Evolutionary conservation across 148 eudicot genomes (phyloP).

Genomic region (Amaranthus palmeri): DNA sequence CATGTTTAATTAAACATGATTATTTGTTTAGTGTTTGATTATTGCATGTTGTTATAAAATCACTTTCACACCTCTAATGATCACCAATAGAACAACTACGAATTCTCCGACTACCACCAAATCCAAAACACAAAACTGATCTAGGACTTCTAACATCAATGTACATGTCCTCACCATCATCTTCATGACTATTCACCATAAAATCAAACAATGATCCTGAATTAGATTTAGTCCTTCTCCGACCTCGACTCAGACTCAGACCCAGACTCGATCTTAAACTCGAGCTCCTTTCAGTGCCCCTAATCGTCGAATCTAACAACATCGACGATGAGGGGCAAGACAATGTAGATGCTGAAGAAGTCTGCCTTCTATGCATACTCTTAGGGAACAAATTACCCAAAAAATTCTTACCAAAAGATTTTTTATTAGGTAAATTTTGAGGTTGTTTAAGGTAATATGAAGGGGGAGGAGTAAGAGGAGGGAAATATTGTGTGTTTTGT

Average conservation of each 20-base stretch:
- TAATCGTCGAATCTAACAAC: slow-evolving; percentile 6
- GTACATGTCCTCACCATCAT: slow-evolving; percentile 4
- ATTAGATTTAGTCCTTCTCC: neutral
- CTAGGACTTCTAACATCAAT: slow-evolving; percentile 6
- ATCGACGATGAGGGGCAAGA: slow-evolving; percentile 15
- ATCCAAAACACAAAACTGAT: slow-evolving; percentile 19
- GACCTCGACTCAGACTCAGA: neutral
- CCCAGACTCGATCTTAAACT: slow-evolving; percentile 6
- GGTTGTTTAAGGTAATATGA: slow-evolving; percentile 16
- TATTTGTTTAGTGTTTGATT: neutral
- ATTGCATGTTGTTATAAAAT: neutral
- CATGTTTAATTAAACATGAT: slow-evolving; percentile 3
- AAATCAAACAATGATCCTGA: slow-evolving; percentile 13
- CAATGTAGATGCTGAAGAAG: slow-evolving; percentile 8
- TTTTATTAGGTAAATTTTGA: neutral
- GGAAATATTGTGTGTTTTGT: neutral
- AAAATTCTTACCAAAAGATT: slow-evolving; percentile 4
- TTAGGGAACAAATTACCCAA: slow-evolving; percentile 13
- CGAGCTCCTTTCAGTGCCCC: slow-evolving; percentile 3
- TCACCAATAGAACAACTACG: neutral
- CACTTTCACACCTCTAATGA: neutral
- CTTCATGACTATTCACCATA: slow-evolving; percentile 2
- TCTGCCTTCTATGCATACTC: slow-evolving; percentile 19
- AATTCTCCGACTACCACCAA: slow-evolving; percentile 19
- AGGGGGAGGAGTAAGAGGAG: slow-evolving; percentile 28